Percentiles rank a stretch among this genome's conserved stretches.
Conservation (phyloP, 805 yeast genomes). For the Cyberlindnera saturnus region DNA sequence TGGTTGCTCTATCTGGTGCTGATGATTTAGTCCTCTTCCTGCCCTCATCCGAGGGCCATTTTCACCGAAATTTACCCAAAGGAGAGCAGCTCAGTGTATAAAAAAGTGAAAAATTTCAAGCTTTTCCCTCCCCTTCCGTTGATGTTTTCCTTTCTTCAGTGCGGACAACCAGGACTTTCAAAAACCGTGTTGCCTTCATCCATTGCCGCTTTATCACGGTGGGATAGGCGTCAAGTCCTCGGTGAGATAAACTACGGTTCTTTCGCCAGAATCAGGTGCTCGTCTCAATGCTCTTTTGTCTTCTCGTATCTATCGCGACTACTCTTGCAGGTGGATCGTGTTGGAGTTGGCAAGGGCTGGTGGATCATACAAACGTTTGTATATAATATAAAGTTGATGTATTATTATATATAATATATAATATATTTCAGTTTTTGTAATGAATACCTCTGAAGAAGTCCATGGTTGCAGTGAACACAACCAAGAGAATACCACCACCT, state of each 20-base stretch:
- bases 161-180: conserved; percentile 69
- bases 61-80: not conserved
- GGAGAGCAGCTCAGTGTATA: not conserved
- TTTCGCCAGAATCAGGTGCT: conserved; percentile 29
- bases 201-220: conserved; percentile 23
- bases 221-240: conserved; percentile 62
- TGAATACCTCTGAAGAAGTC: conserved; percentile 69
- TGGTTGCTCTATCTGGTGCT: no score
- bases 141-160: conserved; percentile 28
- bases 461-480: conserved; percentile 93
- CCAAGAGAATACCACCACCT: conserved; percentile 97
- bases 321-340: conserved; percentile 34
- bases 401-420: conserved; percentile 1
- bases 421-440: conserved; percentile 11
- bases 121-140: not conserved
- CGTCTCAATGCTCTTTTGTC: conserved; percentile 67
- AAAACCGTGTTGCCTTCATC: conserved; percentile 65
- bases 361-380: conserved; percentile 46
- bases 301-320: conserved; percentile 23
- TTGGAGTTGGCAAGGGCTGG: conserved; percentile 55
- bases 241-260: conserved; percentile 47
- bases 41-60: not conserved
- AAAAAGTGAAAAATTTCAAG: not conserved
- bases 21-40: no score
- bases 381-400: not conserved